Percentiles rank a stretch among this genome's conserved stretches.
Conservation (phyloP, 768 basidiomycete species). For the Phylloporus sp. region DNA sequence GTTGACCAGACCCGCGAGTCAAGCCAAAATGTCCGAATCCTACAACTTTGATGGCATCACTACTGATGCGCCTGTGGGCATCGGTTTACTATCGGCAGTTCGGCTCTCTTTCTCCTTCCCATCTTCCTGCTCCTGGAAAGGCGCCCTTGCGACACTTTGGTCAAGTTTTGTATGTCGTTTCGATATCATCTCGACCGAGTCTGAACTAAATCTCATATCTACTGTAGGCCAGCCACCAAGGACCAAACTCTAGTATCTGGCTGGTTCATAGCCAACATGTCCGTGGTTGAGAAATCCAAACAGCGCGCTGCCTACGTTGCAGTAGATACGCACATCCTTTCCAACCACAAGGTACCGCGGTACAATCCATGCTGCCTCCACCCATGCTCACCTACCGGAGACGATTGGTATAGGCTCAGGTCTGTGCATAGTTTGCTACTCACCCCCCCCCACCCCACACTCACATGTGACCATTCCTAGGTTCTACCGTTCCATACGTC, state of each 20-base stretch:
- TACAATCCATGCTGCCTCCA: not conserved
- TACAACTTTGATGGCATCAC: not conserved
- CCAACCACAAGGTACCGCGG: constrained; percentile 74
- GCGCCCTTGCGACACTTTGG: constrained; percentile 10
- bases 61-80: constrained; percentile 8
- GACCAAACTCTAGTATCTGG: not conserved
- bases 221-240: too few relatives aligned
- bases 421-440: constrained; percentile 22
- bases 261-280: constrained; percentile 23
- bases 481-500: constrained; percentile 94
- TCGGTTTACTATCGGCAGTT: not conserved
- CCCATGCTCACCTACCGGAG: constrained; percentile 33
- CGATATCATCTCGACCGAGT: too few relatives aligned
- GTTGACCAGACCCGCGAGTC: too few relatives aligned
- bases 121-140: constrained; percentile 4
- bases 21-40: not conserved
- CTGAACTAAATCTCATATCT: too few relatives aligned
- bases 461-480: constrained; percentile 32
- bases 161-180: constrained; percentile 19
- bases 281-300: constrained; percentile 76
- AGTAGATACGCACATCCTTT: constrained; percentile 82
- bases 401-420: constrained; percentile 88
- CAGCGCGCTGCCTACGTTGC: constrained; percentile 90
- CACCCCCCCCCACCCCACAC: not conserved
- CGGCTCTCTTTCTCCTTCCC: not conserved